Base-by-base conservation (phyloP, 2,329 filamentous ascomycete genomes). In the Metarhizium album region DNA sequence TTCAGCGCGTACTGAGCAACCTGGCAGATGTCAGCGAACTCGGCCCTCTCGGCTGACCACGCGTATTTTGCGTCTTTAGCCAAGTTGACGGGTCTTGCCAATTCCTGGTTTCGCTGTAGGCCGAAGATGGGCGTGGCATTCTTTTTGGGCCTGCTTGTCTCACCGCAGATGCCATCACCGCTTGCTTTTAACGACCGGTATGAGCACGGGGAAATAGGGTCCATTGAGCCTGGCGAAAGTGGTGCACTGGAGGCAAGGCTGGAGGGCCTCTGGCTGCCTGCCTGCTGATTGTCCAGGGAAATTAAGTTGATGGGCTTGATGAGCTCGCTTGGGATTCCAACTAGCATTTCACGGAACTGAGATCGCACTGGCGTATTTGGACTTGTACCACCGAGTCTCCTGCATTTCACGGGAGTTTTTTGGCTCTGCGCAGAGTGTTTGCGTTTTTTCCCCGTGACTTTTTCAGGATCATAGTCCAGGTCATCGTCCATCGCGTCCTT, bases 41-140 rank as follows among this genome's bases (percentile, higher is more conserved):
- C 48, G 1, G 61, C 60, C 8, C 49, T 23, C 4, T 58, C 58
- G 16, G 61, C 59, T 1, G 59, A 58, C 59, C 55, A 62, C 22
- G 61, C 57, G 43, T 60, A 63, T 13, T 55, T 51, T 2, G 50
- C 52, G 2, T 40, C 31, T 2, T 54, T 47, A 4, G 49, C 43
- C 22, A 54, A 53, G 7, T 42, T 35, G 4, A 52, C 51, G 1
- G 57, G 47, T 2, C 48, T 33, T 3, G 46, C 11, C 3, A 60
- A 49, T 6, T 42, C 51, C 1, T 55, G 54, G 16, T 54, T 40
- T n/a, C 55, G 53, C 3, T 47, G 49, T 13, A 60, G 52, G n/a
- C 59, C 59, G n/a, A 60, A 60, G 2, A 60, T 51, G 0, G 51
- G 54, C 3, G 56, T 55, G n/a, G 35, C 45, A 18, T 50, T 52